A percentile compares a stretch with the other conserved stretches of the same genome.
Evolutionary conservation across 305 asterid species (phyloP).

Genomic region (Fraxinus dipetala): DNA sequence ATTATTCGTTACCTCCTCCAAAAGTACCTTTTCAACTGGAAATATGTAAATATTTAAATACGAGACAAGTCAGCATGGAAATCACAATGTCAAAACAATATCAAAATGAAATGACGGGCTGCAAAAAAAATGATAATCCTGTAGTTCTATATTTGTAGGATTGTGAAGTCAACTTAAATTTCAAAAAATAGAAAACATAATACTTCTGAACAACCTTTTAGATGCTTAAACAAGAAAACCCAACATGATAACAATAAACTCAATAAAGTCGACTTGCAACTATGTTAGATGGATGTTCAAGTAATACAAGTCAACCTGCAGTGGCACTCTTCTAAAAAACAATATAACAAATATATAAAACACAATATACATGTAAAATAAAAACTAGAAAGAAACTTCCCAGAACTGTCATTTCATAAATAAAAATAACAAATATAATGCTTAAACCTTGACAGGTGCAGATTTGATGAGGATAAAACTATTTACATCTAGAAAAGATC

Average conservation of each 20-base stretch:
- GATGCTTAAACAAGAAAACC: background rate
- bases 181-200: background rate
- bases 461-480: background rate
- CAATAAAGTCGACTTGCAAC: background rate
- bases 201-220: background rate
- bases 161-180: background rate
- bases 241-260: background rate
- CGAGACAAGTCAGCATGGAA: slow-evolving; percentile 5
- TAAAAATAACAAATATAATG: background rate
- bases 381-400: background rate
- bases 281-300: background rate
- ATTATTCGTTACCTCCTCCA: slow-evolving; percentile 73
- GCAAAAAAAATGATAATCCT: background rate
- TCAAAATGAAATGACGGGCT: background rate
- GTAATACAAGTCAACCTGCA: background rate
- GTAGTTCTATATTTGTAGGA: background rate
- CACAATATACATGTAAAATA: background rate
- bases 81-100: background rate
- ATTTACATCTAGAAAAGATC: background rate
- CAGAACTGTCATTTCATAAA: background rate
- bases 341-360: background rate
- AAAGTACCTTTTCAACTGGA: slow-evolving; percentile 66
- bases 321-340: background rate
- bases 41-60: slow-evolving; percentile 4
- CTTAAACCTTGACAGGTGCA: background rate